These are phyloP conservation scores for Mucuna pruriens DNA, from an alignment of 306 rosid genomes.

Conservation along the genomic window DNA sequence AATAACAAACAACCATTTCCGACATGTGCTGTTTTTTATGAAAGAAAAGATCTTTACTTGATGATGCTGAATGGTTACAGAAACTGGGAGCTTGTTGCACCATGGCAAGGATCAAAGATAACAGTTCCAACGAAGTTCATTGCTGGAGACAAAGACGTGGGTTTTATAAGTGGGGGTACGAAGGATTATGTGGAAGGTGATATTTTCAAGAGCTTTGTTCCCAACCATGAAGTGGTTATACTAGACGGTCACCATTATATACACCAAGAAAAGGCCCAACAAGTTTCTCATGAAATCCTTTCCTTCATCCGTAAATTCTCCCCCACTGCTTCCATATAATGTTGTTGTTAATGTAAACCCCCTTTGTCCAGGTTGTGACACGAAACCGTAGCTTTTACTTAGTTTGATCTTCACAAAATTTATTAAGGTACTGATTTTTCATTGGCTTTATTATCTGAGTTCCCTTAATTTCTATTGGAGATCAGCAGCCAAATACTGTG, in stretches of 20 bases:
- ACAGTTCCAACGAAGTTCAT: conserved; percentile 51
- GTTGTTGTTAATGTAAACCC: not conserved
- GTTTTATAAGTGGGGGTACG: conserved; percentile 37
- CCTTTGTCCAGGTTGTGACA: not conserved
- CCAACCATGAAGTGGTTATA: conserved; percentile 46
- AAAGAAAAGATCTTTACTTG: not conserved
- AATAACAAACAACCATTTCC: too few relatives aligned
- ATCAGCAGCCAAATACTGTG: not conserved
- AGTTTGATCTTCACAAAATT: not conserved
- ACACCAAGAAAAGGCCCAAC: conserved; percentile 50
- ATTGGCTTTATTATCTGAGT: not conserved
- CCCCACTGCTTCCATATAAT: not conserved
- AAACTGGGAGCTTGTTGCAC: conserved; percentile 57
- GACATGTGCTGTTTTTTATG: not conserved
- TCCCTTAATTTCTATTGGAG: not conserved
- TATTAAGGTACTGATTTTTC: not conserved
- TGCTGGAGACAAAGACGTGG: conserved; percentile 44
- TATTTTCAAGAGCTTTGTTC: conserved; percentile 46
- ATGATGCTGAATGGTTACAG: conserved; percentile 26
- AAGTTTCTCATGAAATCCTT: conserved; percentile 51
- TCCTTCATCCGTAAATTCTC: conserved; percentile 49
- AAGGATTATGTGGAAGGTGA: conserved; percentile 45
- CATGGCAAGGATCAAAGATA: conserved; percentile 55
- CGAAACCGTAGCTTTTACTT: not conserved
- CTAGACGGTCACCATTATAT: conserved; percentile 52